phyloP scores from a whole-genome alignment of 208 protist genomes.

The Trypanosoma conorhini region DNA sequence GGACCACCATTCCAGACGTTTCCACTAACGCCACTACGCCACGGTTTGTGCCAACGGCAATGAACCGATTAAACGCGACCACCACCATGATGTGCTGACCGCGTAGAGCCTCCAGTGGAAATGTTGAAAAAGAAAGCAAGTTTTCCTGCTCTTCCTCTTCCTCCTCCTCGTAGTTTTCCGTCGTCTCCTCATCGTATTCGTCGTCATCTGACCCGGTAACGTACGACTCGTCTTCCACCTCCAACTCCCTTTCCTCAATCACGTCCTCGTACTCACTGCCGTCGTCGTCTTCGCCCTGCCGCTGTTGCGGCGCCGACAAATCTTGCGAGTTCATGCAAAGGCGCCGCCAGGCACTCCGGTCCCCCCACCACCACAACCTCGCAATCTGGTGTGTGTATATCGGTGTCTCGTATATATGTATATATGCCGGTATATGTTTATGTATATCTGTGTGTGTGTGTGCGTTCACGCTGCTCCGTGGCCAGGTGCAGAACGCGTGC shows the following conservation, averaged over 20 bases:
- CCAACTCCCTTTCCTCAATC: background rate
- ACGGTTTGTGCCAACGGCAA: constrained; percentile 75
- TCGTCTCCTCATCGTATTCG: constrained; percentile 31
- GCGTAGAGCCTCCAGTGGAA: constrained; percentile 30
- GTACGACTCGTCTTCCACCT: constrained; percentile 16
- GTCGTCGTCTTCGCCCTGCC: background rate
- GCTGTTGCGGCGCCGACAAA: background rate
- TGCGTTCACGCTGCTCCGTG: background rate
- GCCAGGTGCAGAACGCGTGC: background rate
- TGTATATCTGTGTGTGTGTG: background rate
- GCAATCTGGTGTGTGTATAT: too few relatives aligned
- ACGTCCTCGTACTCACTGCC: background rate
- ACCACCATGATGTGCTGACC: constrained; percentile 68
- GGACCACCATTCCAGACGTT: constrained; percentile 10
- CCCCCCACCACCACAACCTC: too few relatives aligned
- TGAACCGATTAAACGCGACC: constrained; percentile 36
- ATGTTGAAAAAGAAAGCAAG: constrained; percentile 52
- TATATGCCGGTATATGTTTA: too few relatives aligned
- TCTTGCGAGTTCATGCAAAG: background rate
- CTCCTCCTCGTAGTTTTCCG: constrained; percentile 32
- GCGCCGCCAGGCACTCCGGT: background rate
- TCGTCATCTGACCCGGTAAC: constrained; percentile 21
- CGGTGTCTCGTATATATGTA: too few relatives aligned
- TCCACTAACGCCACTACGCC: constrained; percentile 58
- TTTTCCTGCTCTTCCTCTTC: constrained; percentile 42